phyloP scores from a whole-genome alignment of 2,329 filamentous ascomycete species.

The Verticillium nubilum region DNA sequence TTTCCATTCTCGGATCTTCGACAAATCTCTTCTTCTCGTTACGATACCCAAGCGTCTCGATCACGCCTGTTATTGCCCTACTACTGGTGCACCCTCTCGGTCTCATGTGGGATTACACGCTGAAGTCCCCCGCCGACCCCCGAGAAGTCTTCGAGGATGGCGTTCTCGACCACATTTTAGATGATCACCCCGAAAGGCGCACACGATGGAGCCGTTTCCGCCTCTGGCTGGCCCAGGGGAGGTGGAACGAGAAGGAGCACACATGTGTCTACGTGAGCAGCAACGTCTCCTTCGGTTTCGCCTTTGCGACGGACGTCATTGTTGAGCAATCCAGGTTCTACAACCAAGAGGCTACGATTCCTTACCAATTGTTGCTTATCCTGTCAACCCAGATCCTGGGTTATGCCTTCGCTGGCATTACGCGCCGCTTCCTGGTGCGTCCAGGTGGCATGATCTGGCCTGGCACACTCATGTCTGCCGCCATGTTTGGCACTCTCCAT shows the following conservation, averaged over 20 bases:
- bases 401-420: constrained; percentile 80
- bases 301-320: constrained; percentile 84
- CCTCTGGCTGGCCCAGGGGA: constrained; percentile 72
- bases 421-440: constrained; percentile 73
- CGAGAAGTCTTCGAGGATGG: constrained; percentile 30
- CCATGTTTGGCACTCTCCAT: constrained; percentile 84
- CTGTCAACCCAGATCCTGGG: constrained; percentile 83
- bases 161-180: constrained; percentile 16
- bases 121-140: constrained; percentile 42
- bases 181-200: constrained; percentile 10
- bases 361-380: constrained; percentile 77
- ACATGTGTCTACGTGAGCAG: constrained; percentile 86
- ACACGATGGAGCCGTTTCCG: constrained; percentile 42
- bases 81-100: constrained; percentile 81
- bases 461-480: constrained; percentile 78
- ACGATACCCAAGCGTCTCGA: constrained; percentile 84
- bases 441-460: constrained; percentile 92
- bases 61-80: constrained; percentile 82
- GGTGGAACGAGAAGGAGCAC: constrained; percentile 86
- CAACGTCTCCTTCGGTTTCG: constrained; percentile 85
- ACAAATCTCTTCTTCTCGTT: constrained; percentile 87
- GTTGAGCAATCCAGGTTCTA: constrained; percentile 89
- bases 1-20: constrained; percentile 74
- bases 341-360: constrained; percentile 69
- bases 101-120: constrained; percentile 67